A percentile compares a stretch with the other conserved stretches of the same genome.
Evolutionary conservation across 225 moss, liverwort and hornwort genomes (phyloP).

Genomic region (Neckera pumila): DNA sequence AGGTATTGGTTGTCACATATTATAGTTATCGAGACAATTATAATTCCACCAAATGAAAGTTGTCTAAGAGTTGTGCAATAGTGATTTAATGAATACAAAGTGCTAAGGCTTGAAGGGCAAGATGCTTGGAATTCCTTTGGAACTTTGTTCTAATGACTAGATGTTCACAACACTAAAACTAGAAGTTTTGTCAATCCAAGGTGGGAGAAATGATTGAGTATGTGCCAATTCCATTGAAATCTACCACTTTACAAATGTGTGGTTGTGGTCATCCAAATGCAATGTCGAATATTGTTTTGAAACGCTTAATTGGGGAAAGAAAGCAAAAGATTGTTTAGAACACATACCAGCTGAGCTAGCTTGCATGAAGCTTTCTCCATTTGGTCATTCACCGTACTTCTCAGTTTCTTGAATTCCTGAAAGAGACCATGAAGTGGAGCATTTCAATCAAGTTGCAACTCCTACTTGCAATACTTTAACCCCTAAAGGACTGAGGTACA

Average conservation of each 20-base stretch:
- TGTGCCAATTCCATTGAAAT: neutral
- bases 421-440: neutral
- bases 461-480: neutral
- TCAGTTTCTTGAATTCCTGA: constrained; percentile 62
- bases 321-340: neutral
- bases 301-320: neutral
- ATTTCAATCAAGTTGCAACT: neutral
- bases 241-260: neutral
- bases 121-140: neutral
- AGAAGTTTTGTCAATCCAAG: neutral
- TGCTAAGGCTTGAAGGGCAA: neutral
- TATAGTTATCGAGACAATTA: accelerated
- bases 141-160: neutral
- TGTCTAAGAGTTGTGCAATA: accelerated
- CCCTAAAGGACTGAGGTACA: accelerated
- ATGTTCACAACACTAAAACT: neutral
- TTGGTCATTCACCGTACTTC: constrained; percentile 53
- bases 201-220: accelerated
- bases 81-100: neutral
- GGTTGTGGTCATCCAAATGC: neutral
- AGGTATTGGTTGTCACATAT: too few relatives aligned
- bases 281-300: neutral
- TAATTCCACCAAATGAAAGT: neutral
- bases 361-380: constrained; percentile 38
- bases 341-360: constrained; percentile 24